These are phyloP conservation scores for Exophiala sp. DNA, from an alignment of 2,329 filamentous ascomycete species.

Conservation along the genomic window DNA sequence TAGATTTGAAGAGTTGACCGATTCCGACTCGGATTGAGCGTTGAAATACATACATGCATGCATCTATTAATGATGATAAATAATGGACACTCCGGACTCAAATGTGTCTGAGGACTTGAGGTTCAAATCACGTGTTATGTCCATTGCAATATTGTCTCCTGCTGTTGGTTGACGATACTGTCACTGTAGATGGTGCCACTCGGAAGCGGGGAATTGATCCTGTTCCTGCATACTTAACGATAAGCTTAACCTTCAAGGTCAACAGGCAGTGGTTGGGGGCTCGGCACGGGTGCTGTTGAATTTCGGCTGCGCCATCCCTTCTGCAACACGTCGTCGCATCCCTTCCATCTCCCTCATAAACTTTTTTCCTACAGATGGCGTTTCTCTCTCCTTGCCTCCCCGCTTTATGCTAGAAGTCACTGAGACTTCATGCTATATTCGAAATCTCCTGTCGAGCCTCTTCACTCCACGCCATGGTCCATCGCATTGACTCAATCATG, in stretches of 20 bases:
- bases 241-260: constrained; percentile 1
- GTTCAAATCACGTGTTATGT: too few species aligned
- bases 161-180: not conserved
- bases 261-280: constrained; percentile 1
- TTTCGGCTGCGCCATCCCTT: not conserved
- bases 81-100: too few species aligned
- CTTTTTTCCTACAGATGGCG: constrained; percentile 1
- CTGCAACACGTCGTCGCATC: not conserved
- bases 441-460: not conserved
- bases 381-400: not conserved
- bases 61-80: too few species aligned
- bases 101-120: too few species aligned
- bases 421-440: not conserved
- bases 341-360: not conserved
- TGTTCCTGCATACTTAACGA: constrained; percentile 11
- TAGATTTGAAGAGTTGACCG: constrained; percentile 52
- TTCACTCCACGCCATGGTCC: constrained; percentile 8
- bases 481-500: constrained; percentile 17
- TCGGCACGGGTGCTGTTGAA: not conserved
- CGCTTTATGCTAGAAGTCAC: not conserved
- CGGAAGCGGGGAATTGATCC: constrained; percentile 11
- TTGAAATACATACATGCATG: too few species aligned
- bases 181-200: constrained; percentile 19
- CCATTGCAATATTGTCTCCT: too few species aligned
- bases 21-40: constrained; percentile 13